Evolutionary conservation across 345 rosid species (phyloP).

Genomic region (Citrus sinensis): DNA sequence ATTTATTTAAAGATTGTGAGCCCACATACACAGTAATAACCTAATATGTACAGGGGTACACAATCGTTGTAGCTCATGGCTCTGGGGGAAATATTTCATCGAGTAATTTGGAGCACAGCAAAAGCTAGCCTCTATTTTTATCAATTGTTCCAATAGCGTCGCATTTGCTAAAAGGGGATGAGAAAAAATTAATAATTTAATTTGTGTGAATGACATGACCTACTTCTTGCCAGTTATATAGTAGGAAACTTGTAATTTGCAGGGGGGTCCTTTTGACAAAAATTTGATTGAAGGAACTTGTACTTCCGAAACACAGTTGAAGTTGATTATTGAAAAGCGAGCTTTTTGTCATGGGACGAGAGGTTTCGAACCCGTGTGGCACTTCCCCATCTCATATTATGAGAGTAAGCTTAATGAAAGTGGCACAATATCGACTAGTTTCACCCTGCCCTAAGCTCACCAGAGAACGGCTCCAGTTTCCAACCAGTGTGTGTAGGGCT

Average conservation of each 20-base stretch:
- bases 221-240: too few relatives aligned
- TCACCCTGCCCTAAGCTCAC: rapidly evolving
- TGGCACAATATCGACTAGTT: too few relatives aligned
- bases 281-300: not conserved
- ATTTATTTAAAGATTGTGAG: not conserved
- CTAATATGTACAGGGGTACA: not conserved
- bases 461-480: too few relatives aligned
- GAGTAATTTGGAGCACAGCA: not conserved
- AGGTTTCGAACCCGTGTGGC: too few relatives aligned
- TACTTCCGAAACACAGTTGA: not conserved
- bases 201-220: not conserved
- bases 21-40: not conserved
- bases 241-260: too few relatives aligned
- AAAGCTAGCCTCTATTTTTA: not conserved
- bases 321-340: not conserved
- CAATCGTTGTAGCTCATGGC: not conserved
- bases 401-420: too few relatives aligned
- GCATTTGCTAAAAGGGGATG: too few relatives aligned
- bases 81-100: not conserved
- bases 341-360: not conserved
- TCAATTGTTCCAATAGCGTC: too few relatives aligned
- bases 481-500: too few relatives aligned
- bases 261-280: too few relatives aligned
- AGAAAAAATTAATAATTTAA: too few relatives aligned
- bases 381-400: rapidly evolving